Conservation (phyloP, 2,329 filamentous ascomycete species). For the Aspergillus phoenicis region DNA sequence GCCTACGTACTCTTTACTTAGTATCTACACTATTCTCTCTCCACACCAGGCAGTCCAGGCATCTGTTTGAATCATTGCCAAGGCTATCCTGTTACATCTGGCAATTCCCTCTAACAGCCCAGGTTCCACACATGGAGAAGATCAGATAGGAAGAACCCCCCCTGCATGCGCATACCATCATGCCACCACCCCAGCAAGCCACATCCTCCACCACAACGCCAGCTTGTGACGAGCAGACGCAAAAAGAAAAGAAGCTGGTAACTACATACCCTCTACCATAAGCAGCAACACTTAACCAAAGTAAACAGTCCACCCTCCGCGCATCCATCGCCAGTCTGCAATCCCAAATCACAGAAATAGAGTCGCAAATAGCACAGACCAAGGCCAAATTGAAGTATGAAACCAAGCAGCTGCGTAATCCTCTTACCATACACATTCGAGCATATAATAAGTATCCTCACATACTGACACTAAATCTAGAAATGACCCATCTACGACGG, state of each 20-base stretch:
- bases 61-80: background rate
- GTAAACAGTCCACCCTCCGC: constrained; percentile 25
- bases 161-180: background rate
- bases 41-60: background rate
- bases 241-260: constrained; percentile 32
- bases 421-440: too few species aligned
- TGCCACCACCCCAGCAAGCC: background rate
- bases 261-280: constrained; percentile 1
- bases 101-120: too few species aligned
- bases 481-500: constrained; percentile 53
- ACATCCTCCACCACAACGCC: background rate
- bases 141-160: background rate
- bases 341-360: constrained; percentile 47
- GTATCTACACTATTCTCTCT: background rate
- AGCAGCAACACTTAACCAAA: background rate
- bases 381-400: constrained; percentile 41
- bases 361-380: constrained; percentile 37
- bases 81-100: too few species aligned
- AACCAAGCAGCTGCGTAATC: background rate
- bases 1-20: background rate
- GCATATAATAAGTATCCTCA: background rate
- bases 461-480: constrained; percentile 14
- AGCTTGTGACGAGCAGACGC: constrained; percentile 3
- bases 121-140: too few species aligned
- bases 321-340: constrained; percentile 45